Conservation (phyloP, 2,329 filamentous ascomycete genomes). For the Pseudogymnoascus sp. region DNA sequence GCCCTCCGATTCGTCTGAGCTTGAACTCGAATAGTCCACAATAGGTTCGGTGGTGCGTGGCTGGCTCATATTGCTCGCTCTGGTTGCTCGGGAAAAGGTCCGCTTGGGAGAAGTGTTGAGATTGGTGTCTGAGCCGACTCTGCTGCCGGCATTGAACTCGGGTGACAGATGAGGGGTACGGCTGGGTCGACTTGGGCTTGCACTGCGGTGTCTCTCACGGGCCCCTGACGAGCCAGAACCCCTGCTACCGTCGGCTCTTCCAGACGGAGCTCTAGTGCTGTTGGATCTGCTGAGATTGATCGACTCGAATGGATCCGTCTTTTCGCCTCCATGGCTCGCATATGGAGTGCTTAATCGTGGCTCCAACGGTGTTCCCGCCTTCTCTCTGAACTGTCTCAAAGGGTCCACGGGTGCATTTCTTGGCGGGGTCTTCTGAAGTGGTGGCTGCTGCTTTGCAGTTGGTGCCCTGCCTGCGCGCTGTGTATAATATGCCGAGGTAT, state of each 20-base stretch:
- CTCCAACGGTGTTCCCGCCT: conserved; percentile 31
- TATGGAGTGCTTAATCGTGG: conserved; percentile 52
- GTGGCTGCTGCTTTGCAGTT: conserved; percentile 19
- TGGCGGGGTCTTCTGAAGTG: conserved; percentile 16
- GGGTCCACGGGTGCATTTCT: conserved; percentile 31
- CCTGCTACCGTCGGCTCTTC: not conserved
- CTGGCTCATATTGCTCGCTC: not conserved
- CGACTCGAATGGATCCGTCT: conserved; percentile 48
- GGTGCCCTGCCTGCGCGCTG: conserved; percentile 18
- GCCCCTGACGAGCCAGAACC: not conserved
- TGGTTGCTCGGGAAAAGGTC: conserved; percentile 6
- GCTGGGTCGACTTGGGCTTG: conserved; percentile 13
- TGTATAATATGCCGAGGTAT: conserved; percentile 25
- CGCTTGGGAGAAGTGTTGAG: conserved; percentile 12
- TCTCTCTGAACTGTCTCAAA: conserved; percentile 39
- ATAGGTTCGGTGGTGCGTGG: not conserved
- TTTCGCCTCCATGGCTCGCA: conserved; percentile 48
- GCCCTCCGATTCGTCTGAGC: not conserved
- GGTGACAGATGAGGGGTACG: not conserved
- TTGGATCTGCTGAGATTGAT: conserved; percentile 26
- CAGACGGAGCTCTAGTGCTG: conserved; percentile 21
- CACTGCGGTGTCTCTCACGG: conserved; percentile 10
- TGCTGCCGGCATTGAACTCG: conserved; percentile 13
- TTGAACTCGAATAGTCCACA: not conserved
- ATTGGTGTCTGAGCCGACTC: conserved; percentile 24